Evolutionary conservation across 2,329 filamentous ascomycete species (phyloP).

Genomic region (Sporothrix humicola): DNA sequence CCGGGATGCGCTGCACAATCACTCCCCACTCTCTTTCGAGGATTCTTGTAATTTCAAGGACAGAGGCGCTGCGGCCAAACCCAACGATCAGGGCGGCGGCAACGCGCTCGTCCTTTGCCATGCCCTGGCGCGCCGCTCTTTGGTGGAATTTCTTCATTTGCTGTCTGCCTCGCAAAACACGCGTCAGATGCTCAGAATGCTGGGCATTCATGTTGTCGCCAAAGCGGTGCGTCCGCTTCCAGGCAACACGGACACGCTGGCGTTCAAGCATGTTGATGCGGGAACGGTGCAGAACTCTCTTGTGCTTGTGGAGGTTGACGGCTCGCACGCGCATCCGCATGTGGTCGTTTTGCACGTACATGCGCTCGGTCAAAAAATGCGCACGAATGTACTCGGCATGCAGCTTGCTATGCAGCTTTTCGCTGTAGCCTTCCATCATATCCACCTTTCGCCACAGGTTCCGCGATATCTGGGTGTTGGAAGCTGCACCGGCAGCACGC

Average conservation of each 20-base stretch:
- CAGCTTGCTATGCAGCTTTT: slow-evolving; percentile 42
- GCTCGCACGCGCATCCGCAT: slow-evolving; percentile 49
- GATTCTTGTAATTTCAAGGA: slow-evolving; percentile 46
- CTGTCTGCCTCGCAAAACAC: slow-evolving; percentile 40
- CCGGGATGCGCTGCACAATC: slow-evolving; percentile 27
- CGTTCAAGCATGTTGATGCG: slow-evolving; percentile 39
- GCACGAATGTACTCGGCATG: slow-evolving; percentile 57
- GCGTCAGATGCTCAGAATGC: slow-evolving; percentile 43
- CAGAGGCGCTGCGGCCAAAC: slow-evolving; percentile 49
- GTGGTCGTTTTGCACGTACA: slow-evolving; percentile 56
- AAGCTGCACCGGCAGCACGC: slow-evolving; percentile 55
- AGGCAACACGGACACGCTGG: slow-evolving; percentile 36
- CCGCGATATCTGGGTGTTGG: slow-evolving; percentile 46
- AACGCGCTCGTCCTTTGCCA: slow-evolving; percentile 48
- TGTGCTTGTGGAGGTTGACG: slow-evolving; percentile 34
- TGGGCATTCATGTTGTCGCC: slow-evolving; percentile 43
- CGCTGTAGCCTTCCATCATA: slow-evolving; percentile 31
- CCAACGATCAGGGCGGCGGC: slow-evolving; percentile 52
- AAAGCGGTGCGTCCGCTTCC: slow-evolving; percentile 39
- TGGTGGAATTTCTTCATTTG: slow-evolving; percentile 38
- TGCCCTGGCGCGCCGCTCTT: slow-evolving; percentile 43
- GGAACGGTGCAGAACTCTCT: slow-evolving; percentile 37
- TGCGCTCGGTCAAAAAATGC: slow-evolving; percentile 53
- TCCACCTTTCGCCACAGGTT: slow-evolving; percentile 41
- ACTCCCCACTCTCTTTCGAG: slow-evolving; percentile 44